phyloP scores from a whole-genome alignment of 2,329 filamentous ascomycete species.

The Xylaria sp. region DNA sequence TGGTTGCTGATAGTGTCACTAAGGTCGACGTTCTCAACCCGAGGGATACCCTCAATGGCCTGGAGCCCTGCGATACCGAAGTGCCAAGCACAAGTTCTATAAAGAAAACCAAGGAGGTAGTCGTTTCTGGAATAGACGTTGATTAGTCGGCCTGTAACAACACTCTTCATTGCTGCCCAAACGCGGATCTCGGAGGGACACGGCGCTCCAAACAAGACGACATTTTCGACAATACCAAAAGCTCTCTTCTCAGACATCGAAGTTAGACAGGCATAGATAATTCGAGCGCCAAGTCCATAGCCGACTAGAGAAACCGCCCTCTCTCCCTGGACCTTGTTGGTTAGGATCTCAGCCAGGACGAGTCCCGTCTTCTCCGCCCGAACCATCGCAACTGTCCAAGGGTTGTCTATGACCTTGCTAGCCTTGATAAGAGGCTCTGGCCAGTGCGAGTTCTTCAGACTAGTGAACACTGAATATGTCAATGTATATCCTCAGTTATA shows the following conservation, averaged over 20 bases:
- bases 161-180: constrained; percentile 81
- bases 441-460: constrained; percentile 69
- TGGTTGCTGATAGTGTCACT: constrained; percentile 75
- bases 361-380: constrained; percentile 76
- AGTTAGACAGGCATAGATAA: constrained; percentile 85
- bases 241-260: constrained; percentile 79
- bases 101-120: constrained; percentile 87
- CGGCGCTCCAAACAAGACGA: constrained; percentile 85
- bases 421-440: constrained; percentile 72
- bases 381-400: constrained; percentile 79
- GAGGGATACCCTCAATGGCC: constrained; percentile 71
- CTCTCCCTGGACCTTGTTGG: constrained; percentile 84
- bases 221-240: constrained; percentile 85
- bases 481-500: constrained; percentile 27
- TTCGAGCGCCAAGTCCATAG: constrained; percentile 81
- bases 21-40: constrained; percentile 74
- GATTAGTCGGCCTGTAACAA: constrained; percentile 84
- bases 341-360: constrained; percentile 82
- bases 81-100: constrained; percentile 82
- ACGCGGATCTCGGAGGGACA: constrained; percentile 75
- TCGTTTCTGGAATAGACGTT: constrained; percentile 92
- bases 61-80: constrained; percentile 88
- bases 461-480: constrained; percentile 59
- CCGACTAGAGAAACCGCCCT: constrained; percentile 82
- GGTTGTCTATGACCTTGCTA: constrained; percentile 81